Conservation (phyloP, 108 stramenopile species). For the Stephanodiscus minutulus region DNA sequence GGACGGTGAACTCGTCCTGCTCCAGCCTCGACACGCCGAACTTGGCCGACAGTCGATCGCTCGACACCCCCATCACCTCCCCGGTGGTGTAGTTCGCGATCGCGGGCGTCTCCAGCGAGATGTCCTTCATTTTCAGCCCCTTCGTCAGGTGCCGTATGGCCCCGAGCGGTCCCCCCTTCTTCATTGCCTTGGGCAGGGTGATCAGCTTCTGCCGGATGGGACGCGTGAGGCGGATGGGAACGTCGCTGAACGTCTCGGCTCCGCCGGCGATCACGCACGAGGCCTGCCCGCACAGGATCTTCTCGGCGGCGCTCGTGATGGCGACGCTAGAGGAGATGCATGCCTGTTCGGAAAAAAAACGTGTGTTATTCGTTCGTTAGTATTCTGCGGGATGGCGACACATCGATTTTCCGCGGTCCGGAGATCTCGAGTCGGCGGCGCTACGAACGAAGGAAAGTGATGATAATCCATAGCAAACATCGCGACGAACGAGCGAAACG, state of each 20-base stretch:
- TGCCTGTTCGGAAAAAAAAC: slow-evolving; percentile 60
- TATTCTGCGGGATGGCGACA: background rate
- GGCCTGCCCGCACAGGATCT: slow-evolving; percentile 92
- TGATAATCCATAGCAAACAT: background rate
- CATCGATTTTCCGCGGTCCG: background rate
- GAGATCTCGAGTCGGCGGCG: background rate
- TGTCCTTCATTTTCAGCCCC: slow-evolving; percentile 89
- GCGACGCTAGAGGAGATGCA: slow-evolving; percentile 97
- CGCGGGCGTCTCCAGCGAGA: slow-evolving; percentile 94
- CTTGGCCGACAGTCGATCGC: slow-evolving; percentile 93
- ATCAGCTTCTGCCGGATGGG: slow-evolving; percentile 92
- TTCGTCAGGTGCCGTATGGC: slow-evolving; percentile 82
- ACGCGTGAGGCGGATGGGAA: slow-evolving; percentile 93
- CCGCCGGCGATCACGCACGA: slow-evolving; percentile 95
- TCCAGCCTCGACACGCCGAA: slow-evolving; percentile 93
- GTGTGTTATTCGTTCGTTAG: too few relatives aligned
- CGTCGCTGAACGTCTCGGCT: slow-evolving; percentile 94
- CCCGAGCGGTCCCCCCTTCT: slow-evolving; percentile 88
- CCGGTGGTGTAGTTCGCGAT: slow-evolving; percentile 99
- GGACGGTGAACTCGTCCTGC: slow-evolving; percentile 95
- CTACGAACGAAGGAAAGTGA: background rate
- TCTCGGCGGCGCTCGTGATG: slow-evolving; percentile 92
- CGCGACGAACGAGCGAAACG: background rate
- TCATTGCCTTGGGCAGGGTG: slow-evolving; percentile 92
- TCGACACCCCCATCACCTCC: slow-evolving; percentile 98